A percentile compares a stretch with the other conserved stretches of the same genome.
Evolutionary conservation across 331 rosid species (phyloP).

Genomic region (Pyrus hybrid): DNA sequence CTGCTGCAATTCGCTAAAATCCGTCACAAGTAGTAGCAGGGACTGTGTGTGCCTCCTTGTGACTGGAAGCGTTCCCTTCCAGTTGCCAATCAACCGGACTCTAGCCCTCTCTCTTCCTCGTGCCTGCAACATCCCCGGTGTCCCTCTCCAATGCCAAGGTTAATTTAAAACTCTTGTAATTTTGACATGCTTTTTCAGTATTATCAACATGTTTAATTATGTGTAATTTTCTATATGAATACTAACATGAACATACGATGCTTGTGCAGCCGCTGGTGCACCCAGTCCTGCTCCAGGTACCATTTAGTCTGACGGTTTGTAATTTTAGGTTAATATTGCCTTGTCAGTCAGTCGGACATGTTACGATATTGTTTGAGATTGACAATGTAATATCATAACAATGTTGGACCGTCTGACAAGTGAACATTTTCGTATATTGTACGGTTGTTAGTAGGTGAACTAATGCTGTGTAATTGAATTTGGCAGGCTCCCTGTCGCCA

Average conservation of each 20-base stretch:
- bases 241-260: not conserved
- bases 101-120: slow-evolving; percentile 78
- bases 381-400: not conserved
- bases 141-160: slow-evolving; percentile 80
- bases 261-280: slow-evolving; percentile 52
- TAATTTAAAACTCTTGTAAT: not conserved
- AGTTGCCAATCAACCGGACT: slow-evolving; percentile 51
- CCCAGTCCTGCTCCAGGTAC: slow-evolving; percentile 82
- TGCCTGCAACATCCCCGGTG: slow-evolving; percentile 69
- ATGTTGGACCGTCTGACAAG: not conserved
- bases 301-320: not conserved
- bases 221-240: not conserved
- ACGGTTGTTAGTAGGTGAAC: not conserved
- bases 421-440: not conserved
- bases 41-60: slow-evolving; percentile 62
- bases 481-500: slow-evolving; percentile 46
- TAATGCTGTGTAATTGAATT: not conserved
- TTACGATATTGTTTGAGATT: not conserved
- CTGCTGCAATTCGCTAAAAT: slow-evolving; percentile 55
- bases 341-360: not conserved
- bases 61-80: slow-evolving; percentile 53
- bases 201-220: not conserved
- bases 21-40: slow-evolving; percentile 43
- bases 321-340: too few relatives aligned
- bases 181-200: not conserved